Conservation (phyloP, 2,329 filamentous ascomycete species). For the Colletotrichum tabaci region DNA sequence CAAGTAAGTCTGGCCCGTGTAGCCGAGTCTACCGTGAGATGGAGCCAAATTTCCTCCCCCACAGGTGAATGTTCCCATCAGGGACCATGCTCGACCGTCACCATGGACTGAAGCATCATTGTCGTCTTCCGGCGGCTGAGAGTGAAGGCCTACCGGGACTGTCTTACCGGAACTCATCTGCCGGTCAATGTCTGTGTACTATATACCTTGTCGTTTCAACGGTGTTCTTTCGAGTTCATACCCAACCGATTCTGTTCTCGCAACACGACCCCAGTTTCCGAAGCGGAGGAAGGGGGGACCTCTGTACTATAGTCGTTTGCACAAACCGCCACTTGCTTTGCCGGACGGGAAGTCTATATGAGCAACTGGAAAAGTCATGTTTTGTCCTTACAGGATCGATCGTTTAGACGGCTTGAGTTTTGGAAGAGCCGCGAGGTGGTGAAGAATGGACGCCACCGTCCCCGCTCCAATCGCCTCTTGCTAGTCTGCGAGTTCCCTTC, state of each 20-base stretch:
- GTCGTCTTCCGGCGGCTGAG: background rate
- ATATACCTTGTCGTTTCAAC: background rate
- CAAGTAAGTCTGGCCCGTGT: conserved; percentile 12
- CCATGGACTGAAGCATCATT: background rate
- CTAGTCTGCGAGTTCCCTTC: too few species aligned
- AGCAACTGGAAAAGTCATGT: background rate
- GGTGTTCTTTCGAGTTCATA: conserved; percentile 24
- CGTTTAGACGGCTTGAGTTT: background rate
- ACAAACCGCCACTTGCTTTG: background rate
- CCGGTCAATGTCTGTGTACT: background rate
- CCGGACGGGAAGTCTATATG: background rate
- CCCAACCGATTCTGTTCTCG: conserved; percentile 16
- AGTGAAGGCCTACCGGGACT: background rate
- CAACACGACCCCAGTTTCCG: background rate
- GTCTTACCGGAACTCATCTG: background rate
- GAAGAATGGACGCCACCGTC: too few species aligned
- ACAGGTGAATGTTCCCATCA: background rate
- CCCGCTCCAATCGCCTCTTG: too few species aligned
- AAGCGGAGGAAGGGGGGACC: background rate
- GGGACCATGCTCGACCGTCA: background rate
- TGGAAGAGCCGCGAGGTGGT: background rate
- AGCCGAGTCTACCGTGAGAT: background rate
- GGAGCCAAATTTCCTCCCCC: background rate
- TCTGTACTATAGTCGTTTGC: conserved; percentile 22
- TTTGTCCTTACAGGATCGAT: background rate